phyloP scores from a whole-genome alignment of 768 basidiomycete species.

The Dentipellis sp. region DNA sequence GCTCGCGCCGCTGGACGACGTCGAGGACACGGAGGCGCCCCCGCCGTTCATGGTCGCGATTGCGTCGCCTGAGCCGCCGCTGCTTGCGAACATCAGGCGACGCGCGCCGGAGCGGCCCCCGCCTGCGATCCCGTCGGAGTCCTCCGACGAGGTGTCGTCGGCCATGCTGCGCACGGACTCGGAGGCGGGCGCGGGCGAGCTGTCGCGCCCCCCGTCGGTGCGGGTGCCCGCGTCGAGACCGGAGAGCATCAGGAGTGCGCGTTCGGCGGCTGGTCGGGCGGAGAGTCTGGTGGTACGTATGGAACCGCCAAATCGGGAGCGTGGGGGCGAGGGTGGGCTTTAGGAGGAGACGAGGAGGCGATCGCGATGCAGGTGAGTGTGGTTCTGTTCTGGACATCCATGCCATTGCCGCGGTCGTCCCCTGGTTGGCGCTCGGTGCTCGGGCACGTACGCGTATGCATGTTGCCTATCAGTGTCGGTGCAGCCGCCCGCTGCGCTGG shows the following conservation, averaged over 20 bases:
- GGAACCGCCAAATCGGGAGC: neutral
- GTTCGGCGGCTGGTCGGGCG: neutral
- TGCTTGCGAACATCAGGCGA: slow-evolving; percentile 14
- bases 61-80: slow-evolving; percentile 18
- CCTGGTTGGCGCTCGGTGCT: neutral
- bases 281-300: neutral
- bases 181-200: neutral
- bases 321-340: neutral
- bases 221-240: neutral
- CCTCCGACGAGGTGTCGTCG: neutral
- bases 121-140: neutral
- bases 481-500: neutral
- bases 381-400: no score
- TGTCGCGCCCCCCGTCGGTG: neutral
- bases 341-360: neutral
- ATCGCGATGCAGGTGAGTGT: no score
- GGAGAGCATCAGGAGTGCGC: neutral
- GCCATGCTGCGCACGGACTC: neutral
- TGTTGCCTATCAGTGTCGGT: neutral
- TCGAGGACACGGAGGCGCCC: slow-evolving; percentile 15
- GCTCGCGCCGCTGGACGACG: slow-evolving; percentile 5
- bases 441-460: neutral
- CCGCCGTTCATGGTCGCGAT: slow-evolving; percentile 19
- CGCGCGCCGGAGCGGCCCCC: neutral
- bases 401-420: no score